phyloP scores from a whole-genome alignment of 2,329 filamentous ascomycete species.

The Nothomitra cinnamomea region DNA sequence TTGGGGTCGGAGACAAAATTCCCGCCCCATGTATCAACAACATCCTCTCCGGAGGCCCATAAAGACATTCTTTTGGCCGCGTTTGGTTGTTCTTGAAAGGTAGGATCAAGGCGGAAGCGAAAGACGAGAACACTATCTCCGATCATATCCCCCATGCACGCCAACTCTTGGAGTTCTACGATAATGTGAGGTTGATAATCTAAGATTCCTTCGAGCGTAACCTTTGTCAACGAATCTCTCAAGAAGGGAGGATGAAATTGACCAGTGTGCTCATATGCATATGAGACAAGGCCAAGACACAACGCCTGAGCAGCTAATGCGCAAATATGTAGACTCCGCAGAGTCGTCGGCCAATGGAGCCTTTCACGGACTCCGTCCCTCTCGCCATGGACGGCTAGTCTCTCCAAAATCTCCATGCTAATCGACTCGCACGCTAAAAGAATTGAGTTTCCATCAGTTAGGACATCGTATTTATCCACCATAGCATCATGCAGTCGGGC shows the following conservation, averaged over 20 bases:
- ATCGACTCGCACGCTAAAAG: neutral
- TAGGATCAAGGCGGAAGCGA: neutral
- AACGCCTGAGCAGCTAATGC: neutral
- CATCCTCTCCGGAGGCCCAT: neutral
- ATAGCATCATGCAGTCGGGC: neutral
- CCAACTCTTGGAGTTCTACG: neutral
- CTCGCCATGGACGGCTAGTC: neutral
- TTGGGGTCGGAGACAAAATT: neutral
- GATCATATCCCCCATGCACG: neutral
- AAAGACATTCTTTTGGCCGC: neutral
- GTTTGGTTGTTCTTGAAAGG: neutral
- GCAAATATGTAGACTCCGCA: neutral
- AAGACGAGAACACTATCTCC: neutral
- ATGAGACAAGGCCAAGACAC: neutral
- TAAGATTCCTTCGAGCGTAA: neutral
- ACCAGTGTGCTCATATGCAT: neutral
- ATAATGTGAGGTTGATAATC: neutral
- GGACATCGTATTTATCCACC: neutral
- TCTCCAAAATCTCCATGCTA: neutral
- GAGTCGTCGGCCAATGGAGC: neutral
- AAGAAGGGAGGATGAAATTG: neutral
- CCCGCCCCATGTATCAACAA: neutral
- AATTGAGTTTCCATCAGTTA: neutral
- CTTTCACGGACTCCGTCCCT: neutral
- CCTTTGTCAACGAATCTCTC: neutral